Evolutionary conservation across 2,329 filamentous ascomycete species (phyloP), one percentile per base, ranked within the genome.

Genomic region (Paracorniculantispora psalliotae): DNA sequence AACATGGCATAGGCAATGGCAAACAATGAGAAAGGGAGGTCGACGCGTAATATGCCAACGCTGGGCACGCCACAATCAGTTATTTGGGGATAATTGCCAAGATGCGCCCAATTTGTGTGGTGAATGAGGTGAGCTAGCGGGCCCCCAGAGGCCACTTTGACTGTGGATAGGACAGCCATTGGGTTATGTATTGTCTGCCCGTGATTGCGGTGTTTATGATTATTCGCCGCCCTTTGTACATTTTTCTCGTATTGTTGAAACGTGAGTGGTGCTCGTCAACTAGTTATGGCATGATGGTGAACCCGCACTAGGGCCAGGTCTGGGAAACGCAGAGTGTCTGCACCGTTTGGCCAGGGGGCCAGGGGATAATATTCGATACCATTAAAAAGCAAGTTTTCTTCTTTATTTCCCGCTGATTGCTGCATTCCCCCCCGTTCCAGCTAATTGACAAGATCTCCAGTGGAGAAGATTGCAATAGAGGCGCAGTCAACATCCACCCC

Each of bases 11-110:
- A 33, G 6, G 12, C 6, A 33, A 26, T 9, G 2, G 21, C 13
- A 10, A 30, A 35, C 15, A 39, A 25, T 4, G n/a, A 39, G 6
- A 52, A 39, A 2, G 25, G 35, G 15, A 52, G n/a, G 21, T 26
- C 15, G 54, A 48, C 54, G 44, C 54, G 54, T 57, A 49, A 57
- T 41, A 13, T 39, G 44, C 25, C 54, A 55, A 37, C 30, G 30
- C 52, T 55, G 19, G 52, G 41, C 43, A 37, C 35, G 54, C 54
- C 54, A 49, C 44, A 49, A 47, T 49, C 44, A 35, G 17, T 28
- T 44, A 44, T 37, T 47, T 17, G 39, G n/a, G 23, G 10, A 56
- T 26, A 26, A 23, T 13, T 28, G 46, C 54, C 54, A 57, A 57
- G 54, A 49, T 49, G 30, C 13, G 52, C 52, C 52, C 26, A 47